Conservation (phyloP, 805 yeast species). For the Kazachstania bromeliacearum region DNA sequence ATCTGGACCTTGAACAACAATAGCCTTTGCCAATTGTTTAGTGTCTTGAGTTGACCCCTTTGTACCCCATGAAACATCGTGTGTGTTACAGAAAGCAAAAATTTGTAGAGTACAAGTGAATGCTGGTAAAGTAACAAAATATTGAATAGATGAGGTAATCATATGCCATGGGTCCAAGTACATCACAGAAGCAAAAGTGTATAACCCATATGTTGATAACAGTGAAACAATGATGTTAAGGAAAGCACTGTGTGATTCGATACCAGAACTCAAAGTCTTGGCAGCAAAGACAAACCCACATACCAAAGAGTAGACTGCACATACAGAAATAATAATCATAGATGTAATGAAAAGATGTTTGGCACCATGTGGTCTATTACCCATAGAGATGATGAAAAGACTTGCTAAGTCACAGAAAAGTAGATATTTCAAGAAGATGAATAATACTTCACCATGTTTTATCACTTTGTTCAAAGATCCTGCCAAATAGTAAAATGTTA, state of each 20-base stretch:
- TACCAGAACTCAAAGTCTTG: slow-evolving; percentile 37
- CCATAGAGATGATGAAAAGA: slow-evolving; percentile 89
- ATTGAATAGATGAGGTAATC: slow-evolving; percentile 76
- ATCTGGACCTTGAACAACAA: slow-evolving; percentile 66
- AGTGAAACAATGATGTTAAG: slow-evolving; percentile 75
- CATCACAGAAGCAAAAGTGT: slow-evolving; percentile 68
- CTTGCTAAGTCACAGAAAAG: slow-evolving; percentile 75
- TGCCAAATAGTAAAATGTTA: slow-evolving; percentile 87
- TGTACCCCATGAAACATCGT: slow-evolving; percentile 94
- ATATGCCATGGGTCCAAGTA: slow-evolving; percentile 97
- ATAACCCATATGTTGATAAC: slow-evolving; percentile 85
- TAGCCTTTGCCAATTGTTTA: slow-evolving; percentile 68
- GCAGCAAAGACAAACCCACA: slow-evolving; percentile 78
- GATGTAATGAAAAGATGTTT: slow-evolving; percentile 63
- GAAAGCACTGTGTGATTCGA: slow-evolving; percentile 40
- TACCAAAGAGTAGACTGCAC: slow-evolving; percentile 71
- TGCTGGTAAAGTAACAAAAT: slow-evolving; percentile 81
- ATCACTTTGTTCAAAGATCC: slow-evolving; percentile 59
- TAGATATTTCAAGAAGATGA: slow-evolving; percentile 77
- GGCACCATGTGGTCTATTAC: slow-evolving; percentile 97
- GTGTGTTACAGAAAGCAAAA: slow-evolving; percentile 95
- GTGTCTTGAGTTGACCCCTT: slow-evolving; percentile 80
- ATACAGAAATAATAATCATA: slow-evolving; percentile 62
- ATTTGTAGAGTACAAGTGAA: slow-evolving; percentile 89
- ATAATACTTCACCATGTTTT: slow-evolving; percentile 69